Conservation (phyloP, 768 basidiomycete species). For the Russula foetens region DNA sequence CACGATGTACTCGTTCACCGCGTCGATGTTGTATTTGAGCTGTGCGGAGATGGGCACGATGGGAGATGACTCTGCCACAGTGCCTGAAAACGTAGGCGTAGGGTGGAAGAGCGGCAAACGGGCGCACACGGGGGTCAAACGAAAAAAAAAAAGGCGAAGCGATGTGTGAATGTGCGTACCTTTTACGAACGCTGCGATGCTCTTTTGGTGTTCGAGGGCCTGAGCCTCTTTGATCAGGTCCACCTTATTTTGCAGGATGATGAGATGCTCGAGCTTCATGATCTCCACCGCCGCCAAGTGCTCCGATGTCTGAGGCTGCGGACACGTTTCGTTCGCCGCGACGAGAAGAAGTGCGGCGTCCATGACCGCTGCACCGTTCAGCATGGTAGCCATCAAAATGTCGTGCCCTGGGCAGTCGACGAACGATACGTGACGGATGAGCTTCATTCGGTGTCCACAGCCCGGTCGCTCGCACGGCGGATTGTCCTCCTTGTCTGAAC, state of each 20-base stretch:
- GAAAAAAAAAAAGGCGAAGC: no score
- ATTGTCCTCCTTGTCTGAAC: slow-evolving; percentile 87
- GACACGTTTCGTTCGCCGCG: slow-evolving; percentile 97
- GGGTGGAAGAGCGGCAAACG: no score
- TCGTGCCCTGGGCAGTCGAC: slow-evolving; percentile 98
- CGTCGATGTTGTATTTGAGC: slow-evolving; percentile 98
- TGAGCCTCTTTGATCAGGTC: slow-evolving; percentile 94
- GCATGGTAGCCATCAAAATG: slow-evolving; percentile 99
- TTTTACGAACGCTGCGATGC: slow-evolving; percentile 92
- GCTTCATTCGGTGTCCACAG: slow-evolving; percentile 84
- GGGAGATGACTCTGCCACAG: slow-evolving; percentile 93
- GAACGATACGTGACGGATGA: slow-evolving; percentile 95
- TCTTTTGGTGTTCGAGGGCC: slow-evolving; percentile 93
- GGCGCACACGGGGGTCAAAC: no score
- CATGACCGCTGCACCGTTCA: slow-evolving; percentile 99
- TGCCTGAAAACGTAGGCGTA: slow-evolving; percentile 45
- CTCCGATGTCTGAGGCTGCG: slow-evolving; percentile 97
- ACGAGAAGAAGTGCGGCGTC: slow-evolving; percentile 94
- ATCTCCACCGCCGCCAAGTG: slow-evolving; percentile 98
- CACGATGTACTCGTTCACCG: slow-evolving; percentile 97
- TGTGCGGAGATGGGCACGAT: slow-evolving; percentile 99
- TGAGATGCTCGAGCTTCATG: slow-evolving; percentile 97
- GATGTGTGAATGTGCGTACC: slow-evolving; percentile 34
- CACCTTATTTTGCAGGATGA: slow-evolving; percentile 98
- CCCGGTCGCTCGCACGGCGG: slow-evolving; percentile 92